A percentile compares a stretch with the other conserved stretches of the same genome.
Conservation (phyloP, 2,329 filamentous ascomycete genomes). For the Exophiala alcalophila region DNA sequence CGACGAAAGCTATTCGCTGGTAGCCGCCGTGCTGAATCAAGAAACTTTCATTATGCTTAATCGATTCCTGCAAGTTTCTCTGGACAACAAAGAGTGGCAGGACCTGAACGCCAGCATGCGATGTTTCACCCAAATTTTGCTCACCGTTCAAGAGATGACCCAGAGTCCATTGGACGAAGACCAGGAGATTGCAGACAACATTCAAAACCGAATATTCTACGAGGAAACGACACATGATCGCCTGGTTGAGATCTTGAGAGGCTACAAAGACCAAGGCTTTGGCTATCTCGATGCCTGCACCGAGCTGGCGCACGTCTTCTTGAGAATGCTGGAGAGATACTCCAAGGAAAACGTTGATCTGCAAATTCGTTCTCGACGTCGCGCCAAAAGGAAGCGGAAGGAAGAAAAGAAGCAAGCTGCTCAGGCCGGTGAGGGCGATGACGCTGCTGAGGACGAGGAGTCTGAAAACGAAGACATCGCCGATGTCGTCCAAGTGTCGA, state of each 20-base stretch:
- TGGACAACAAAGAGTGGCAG: conserved; percentile 82
- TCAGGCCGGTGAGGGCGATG: conserved; percentile 43
- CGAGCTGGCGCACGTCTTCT: conserved; percentile 84
- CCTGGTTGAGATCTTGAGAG: conserved; percentile 72
- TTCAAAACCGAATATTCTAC: conserved; percentile 95
- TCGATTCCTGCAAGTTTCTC: conserved; percentile 71
- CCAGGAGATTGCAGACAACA: conserved; percentile 96
- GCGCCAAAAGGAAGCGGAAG: conserved; percentile 70
- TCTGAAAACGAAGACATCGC: conserved; percentile 73
- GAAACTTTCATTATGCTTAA: conserved; percentile 91
- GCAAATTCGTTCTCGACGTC: conserved; percentile 79
- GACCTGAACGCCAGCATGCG: conserved; percentile 85
- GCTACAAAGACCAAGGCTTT: conserved; percentile 92
- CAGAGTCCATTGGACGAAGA: conserved; percentile 84
- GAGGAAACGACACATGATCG: conserved; percentile 92
- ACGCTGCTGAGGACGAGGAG: conserved; percentile 52
- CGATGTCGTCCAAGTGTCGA: conserved; percentile 66
- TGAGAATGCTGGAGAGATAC: conserved; percentile 87
- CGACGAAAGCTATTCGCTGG: conserved; percentile 75
- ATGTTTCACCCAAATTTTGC: conserved; percentile 89
- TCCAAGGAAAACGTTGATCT: conserved; percentile 93
- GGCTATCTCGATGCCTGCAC: conserved; percentile 90
- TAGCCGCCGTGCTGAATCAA: conserved; percentile 87
- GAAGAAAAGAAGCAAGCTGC: conserved; percentile 48
- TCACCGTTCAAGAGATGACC: conserved; percentile 90